Evolutionary conservation across 192 early-diverging fungal species (phyloP).

Genomic region (Rhizoclosmatium sp.): DNA sequence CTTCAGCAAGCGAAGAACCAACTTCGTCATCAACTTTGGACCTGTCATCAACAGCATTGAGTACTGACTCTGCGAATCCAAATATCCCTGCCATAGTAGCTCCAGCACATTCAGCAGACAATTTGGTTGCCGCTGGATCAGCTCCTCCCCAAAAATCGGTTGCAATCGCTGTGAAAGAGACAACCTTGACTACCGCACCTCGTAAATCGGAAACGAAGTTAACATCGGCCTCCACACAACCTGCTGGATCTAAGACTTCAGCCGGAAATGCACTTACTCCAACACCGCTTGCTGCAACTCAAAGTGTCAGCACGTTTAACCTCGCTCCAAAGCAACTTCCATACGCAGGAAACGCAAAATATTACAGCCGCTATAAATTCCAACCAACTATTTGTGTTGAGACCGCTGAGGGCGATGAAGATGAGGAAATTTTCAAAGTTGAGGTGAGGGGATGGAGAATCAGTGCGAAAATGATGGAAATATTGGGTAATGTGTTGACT

Average conservation of each 20-base stretch:
- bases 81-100: background rate
- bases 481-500: constrained; percentile 30
- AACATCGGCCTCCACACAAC: too few species aligned
- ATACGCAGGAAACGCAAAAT: constrained; percentile 28
- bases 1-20: background rate
- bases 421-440: constrained; percentile 53
- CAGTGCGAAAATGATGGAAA: constrained; percentile 38
- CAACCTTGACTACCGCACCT: too few species aligned
- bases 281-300: too few species aligned
- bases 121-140: too few species aligned
- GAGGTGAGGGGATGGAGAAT: constrained; percentile 61
- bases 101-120: too few species aligned
- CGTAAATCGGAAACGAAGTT: too few species aligned
- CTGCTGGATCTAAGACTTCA: too few species aligned
- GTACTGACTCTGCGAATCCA: background rate
- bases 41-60: background rate
- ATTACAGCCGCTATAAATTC: constrained; percentile 51
- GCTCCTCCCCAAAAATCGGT: too few species aligned
- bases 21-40: background rate
- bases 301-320: too few species aligned
- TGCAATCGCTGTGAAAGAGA: too few species aligned
- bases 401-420: constrained; percentile 46
- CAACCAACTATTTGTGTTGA: constrained; percentile 48
- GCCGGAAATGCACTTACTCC: too few species aligned
- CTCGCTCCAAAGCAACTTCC: background rate